Conservation (phyloP, 805 yeast species). For the Myxozyma kluyveri region DNA sequence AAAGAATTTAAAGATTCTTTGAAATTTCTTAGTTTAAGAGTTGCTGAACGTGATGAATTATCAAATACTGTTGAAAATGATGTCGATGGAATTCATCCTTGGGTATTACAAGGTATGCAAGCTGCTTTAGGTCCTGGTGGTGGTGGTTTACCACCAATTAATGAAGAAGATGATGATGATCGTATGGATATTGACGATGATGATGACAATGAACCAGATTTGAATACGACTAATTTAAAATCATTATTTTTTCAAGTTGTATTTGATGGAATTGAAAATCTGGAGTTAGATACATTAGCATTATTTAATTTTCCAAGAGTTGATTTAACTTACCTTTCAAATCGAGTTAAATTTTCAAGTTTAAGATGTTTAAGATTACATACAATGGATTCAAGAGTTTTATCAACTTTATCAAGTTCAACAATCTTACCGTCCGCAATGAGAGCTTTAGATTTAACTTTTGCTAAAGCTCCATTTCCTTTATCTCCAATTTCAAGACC, state of each 20-base stretch:
- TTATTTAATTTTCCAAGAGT: conserved; percentile 21
- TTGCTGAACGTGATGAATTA: conserved; percentile 17
- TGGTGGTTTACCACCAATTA: not conserved
- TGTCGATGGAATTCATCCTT: not conserved
- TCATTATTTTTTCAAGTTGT: conserved; percentile 12
- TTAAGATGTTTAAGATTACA: conserved; percentile 15
- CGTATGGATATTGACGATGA: not conserved
- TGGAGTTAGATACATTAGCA: conserved; percentile 16
- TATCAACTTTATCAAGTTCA: conserved; percentile 7
- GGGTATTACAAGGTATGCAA: not conserved
- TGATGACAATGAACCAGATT: not conserved
- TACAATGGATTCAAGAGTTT: conserved; percentile 18
- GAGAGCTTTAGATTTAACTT: conserved; percentile 21
- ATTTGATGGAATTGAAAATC: conserved; percentile 4
- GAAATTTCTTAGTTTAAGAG: conserved; percentile 13
- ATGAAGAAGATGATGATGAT: not conserved
- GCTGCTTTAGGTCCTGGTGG: not conserved
- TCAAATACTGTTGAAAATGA: conserved; percentile 8
- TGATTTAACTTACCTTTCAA: conserved; percentile 9
- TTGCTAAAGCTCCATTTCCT: conserved; percentile 16
- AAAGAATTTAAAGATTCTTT: conserved; percentile 6
- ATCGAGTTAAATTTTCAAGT: conserved; percentile 2
- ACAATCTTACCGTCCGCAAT: conserved; percentile 11
- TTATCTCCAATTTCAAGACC: conserved; percentile 2
- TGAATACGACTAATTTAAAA: conserved; percentile 10